A percentile compares a stretch with the other conserved stretches of the same genome.
phyloP scores from a whole-genome alignment of 495 filamentous ascomycete species.

The Aspergillus coremiiformis region DNA sequence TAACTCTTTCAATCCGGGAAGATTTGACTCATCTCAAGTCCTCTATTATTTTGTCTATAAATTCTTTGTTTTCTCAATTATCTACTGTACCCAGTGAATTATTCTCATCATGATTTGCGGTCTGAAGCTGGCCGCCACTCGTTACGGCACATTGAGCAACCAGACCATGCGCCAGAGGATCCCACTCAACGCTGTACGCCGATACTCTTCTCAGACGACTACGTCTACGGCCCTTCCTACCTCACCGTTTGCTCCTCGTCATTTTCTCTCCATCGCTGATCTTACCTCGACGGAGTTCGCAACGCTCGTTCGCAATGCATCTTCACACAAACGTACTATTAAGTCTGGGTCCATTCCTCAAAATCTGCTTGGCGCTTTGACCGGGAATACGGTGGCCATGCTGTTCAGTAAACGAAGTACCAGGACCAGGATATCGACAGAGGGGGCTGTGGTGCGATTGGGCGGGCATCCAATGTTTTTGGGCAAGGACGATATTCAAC shows the following conservation, averaged over 20 bases:
- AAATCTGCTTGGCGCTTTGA: conserved; percentile 47
- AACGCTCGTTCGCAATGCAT: conserved; percentile 73
- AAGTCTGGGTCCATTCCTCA: conserved; percentile 61
- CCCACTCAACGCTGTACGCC: conserved; percentile 30
- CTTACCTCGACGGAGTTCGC: conserved; percentile 71
- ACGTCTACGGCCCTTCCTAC: conserved; percentile 20
- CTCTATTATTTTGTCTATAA: background rate
- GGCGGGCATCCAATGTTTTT: conserved; percentile 95
- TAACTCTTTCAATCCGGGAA: background rate
- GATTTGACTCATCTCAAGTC: background rate
- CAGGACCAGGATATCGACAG: conserved; percentile 84
- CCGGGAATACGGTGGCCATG: conserved; percentile 83
- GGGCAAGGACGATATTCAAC: conserved; percentile 87
- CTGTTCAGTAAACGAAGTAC: conserved; percentile 94
- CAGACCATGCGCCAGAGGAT: conserved; percentile 25
- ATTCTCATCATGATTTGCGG: conserved; percentile 27
- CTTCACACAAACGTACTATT: conserved; percentile 64
- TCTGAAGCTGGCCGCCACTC: conserved; percentile 46
- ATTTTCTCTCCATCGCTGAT: conserved; percentile 86
- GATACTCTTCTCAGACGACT: conserved; percentile 31
- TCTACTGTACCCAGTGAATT: background rate
- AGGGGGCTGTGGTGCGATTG: conserved; percentile 73
- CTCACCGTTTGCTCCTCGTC: conserved; percentile 56
- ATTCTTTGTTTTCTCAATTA: background rate
- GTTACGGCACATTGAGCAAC: conserved; percentile 18